Conservation (phyloP, 1,139 yeast genomes). For the Taphrina sp. region DNA sequence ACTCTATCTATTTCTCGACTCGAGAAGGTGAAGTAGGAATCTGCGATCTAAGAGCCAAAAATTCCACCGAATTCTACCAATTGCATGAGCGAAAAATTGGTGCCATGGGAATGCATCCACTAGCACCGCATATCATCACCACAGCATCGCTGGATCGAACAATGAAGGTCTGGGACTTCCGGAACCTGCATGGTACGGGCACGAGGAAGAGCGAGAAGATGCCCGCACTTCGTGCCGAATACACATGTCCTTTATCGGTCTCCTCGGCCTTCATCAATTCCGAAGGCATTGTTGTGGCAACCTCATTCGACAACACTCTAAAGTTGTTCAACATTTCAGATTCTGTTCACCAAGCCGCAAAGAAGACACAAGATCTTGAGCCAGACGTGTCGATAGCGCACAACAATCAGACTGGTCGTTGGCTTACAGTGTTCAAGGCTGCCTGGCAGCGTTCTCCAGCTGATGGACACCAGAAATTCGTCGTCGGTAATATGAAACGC, state of each 20-base stretch:
- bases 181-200: constrained; percentile 53
- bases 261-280: constrained; percentile 85
- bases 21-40: constrained; percentile 72
- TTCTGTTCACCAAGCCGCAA: constrained; percentile 39
- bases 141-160: constrained; percentile 87
- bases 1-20: constrained; percentile 69
- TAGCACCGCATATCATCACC: constrained; percentile 58
- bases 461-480: constrained; percentile 77
- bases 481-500: constrained; percentile 89
- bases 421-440: constrained; percentile 90
- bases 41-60: constrained; percentile 56
- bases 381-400: constrained; percentile 53
- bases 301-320: constrained; percentile 87
- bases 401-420: constrained; percentile 91
- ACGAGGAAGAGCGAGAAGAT: constrained; percentile 35
- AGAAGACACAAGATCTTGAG: not conserved
- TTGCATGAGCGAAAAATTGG: constrained; percentile 90
- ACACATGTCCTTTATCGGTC: constrained; percentile 58
- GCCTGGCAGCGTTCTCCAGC: constrained; percentile 72
- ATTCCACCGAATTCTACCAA: constrained; percentile 49
- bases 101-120: constrained; percentile 76
- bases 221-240: constrained; percentile 51
- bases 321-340: constrained; percentile 56
- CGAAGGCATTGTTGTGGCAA: constrained; percentile 74
- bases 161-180: constrained; percentile 78